Evolutionary conservation across 2,329 filamentous ascomycete genomes (phyloP).

Genomic region (Didymellaceae sp.): DNA sequence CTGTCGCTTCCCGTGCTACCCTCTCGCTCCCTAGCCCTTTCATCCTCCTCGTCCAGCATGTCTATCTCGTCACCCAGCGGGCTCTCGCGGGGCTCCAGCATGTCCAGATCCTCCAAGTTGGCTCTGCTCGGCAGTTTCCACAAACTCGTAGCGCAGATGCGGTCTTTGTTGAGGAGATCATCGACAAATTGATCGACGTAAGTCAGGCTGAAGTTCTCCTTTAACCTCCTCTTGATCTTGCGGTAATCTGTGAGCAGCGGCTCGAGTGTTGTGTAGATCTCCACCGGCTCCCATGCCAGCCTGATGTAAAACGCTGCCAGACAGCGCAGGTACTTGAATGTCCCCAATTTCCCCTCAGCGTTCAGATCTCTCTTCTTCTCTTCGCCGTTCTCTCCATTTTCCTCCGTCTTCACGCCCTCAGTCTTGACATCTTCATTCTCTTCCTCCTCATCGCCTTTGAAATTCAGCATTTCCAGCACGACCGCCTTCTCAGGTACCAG

Average conservation of each 20-base stretch:
- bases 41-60: conserved; percentile 50
- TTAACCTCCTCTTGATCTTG: conserved; percentile 79
- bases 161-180: conserved; percentile 84
- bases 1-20: conserved; percentile 16
- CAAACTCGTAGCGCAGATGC: conserved; percentile 88
- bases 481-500: conserved; percentile 81
- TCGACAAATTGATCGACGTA: conserved; percentile 93
- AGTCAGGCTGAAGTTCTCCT: conserved; percentile 76
- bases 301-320: conserved; percentile 93
- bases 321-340: conserved; percentile 81
- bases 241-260: conserved; percentile 80
- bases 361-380: conserved; percentile 34
- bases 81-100: conserved; percentile 84
- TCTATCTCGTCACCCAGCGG: conserved; percentile 79
- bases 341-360: conserved; percentile 39
- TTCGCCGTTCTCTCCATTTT: conserved; percentile 45
- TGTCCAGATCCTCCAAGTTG: conserved; percentile 84
- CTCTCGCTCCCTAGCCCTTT: conserved; percentile 21
- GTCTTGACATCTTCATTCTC: conserved; percentile 20
- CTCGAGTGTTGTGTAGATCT: conserved; percentile 82
- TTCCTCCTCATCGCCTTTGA: conserved; percentile 45
- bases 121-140: conserved; percentile 88
- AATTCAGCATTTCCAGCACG: conserved; percentile 78
- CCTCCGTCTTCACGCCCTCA: conserved; percentile 14
- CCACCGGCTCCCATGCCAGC: conserved; percentile 80